These are phyloP conservation scores for Cucurbita argyrosperma DNA, from an alignment of 306 rosid species.

Conservation along the genomic window DNA sequence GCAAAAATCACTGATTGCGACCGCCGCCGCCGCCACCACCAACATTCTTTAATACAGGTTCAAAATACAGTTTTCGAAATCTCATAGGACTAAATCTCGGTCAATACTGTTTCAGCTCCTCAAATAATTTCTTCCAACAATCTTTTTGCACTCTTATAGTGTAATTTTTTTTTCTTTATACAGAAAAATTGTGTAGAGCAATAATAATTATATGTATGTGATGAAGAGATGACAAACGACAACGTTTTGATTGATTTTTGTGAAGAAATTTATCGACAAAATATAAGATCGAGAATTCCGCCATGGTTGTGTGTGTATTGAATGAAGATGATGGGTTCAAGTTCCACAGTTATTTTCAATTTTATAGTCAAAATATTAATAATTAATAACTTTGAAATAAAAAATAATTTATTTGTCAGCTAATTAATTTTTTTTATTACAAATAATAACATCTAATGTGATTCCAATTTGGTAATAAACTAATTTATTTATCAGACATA, in stretches of 20 bases:
- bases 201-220: not conserved
- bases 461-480: not conserved
- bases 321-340: slow-evolving; percentile 1
- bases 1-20: not conserved
- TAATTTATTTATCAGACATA: no score
- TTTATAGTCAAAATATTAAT: not conserved
- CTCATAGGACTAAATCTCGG: no score
- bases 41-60: not conserved
- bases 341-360: not conserved
- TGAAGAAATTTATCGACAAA: not conserved
- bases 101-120: no score
- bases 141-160: not conserved
- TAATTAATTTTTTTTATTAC: not conserved
- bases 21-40: not conserved
- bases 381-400: not conserved
- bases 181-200: not conserved
- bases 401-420: not conserved
- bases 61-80: not conserved
- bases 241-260: not conserved
- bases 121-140: not conserved
- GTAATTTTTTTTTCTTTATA: not conserved
- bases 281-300: not conserved
- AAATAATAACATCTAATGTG: not conserved
- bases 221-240: not conserved
- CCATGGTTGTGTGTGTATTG: not conserved